These are phyloP conservation scores for Gastrodia elata DNA, from an alignment of 106 monocot genomes.

Conservation along the genomic window DNA sequence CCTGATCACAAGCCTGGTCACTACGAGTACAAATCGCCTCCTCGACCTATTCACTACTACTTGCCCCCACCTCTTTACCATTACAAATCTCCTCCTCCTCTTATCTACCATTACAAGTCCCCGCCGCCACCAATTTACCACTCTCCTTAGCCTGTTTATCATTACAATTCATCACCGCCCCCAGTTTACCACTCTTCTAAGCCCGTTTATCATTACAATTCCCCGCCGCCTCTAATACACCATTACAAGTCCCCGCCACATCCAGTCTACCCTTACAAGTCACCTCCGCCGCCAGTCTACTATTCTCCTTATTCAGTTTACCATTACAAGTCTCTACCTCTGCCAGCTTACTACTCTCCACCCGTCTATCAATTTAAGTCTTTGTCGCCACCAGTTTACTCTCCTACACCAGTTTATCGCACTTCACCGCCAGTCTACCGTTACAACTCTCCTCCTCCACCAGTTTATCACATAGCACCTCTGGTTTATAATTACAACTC, in stretches of 20 bases:
- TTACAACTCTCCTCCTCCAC: not conserved
- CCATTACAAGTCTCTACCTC: not conserved
- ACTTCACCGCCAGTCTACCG: not conserved
- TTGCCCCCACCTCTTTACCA: too few species aligned
- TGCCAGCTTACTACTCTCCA: not conserved
- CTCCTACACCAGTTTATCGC: not conserved
- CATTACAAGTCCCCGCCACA: not conserved
- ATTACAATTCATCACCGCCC: too few species aligned
- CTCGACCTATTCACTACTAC: too few species aligned
- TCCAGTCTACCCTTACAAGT: not conserved
- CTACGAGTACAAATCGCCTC: too few species aligned
- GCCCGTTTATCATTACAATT: too few species aligned
- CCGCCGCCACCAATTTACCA: too few species aligned
- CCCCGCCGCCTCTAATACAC: too few species aligned
- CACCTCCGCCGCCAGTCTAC: not conserved
- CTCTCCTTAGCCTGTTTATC: too few species aligned
- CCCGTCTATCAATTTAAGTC: not conserved
- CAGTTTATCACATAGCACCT: not conserved
- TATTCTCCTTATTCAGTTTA: not conserved
- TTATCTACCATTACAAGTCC: too few species aligned
- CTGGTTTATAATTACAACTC: not conserved
- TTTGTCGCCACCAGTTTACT: not conserved
- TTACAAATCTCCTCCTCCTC: too few species aligned
- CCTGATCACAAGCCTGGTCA: too few species aligned
- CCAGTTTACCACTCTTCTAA: too few species aligned